Evolutionary conservation across 2,329 filamentous ascomycete genomes (phyloP).

Genomic region (Hypoxylon sp.): DNA sequence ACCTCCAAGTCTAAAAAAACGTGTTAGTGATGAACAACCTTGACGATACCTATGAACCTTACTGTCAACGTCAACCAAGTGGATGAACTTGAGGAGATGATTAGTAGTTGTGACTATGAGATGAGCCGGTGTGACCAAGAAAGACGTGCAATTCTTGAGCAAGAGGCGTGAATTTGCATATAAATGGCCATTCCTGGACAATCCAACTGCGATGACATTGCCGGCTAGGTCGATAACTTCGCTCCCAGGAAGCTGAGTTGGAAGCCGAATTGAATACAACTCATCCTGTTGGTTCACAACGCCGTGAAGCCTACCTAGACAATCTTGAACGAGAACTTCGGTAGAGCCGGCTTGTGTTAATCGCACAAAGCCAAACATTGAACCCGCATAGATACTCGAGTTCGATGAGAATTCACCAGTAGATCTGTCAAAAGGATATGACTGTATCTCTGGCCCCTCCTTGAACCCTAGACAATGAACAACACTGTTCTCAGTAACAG

Average conservation of each 20-base stretch:
- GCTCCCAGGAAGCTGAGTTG: conserved; percentile 65
- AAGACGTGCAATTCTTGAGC: conserved; percentile 92
- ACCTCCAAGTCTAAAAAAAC: conserved; percentile 78
- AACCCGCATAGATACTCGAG: conserved; percentile 47
- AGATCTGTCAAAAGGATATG: conserved; percentile 41
- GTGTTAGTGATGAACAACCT: conserved; percentile 34
- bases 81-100: conserved; percentile 94
- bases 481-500: conserved; percentile 48
- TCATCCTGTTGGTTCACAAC: conserved; percentile 54
- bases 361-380: conserved; percentile 51
- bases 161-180: conserved; percentile 82
- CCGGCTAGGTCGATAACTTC: conserved; percentile 61
- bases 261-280: conserved; percentile 57
- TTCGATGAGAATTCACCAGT: conserved; percentile 44
- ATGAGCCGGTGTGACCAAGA: conserved; percentile 83
- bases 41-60: conserved; percentile 48
- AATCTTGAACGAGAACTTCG: conserved; percentile 60
- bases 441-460: conserved; percentile 45
- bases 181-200: conserved; percentile 81
- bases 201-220: conserved; percentile 66
- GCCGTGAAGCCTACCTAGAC: conserved; percentile 60
- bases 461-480: conserved; percentile 50
- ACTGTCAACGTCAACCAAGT: conserved; percentile 78
- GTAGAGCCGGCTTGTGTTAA: conserved; percentile 50
- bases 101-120: conserved; percentile 93